Evolutionary conservation across 805 yeast species (phyloP), one percentile per base, ranked within the genome.

Genomic region (Teunomyces funiuensis): DNA sequence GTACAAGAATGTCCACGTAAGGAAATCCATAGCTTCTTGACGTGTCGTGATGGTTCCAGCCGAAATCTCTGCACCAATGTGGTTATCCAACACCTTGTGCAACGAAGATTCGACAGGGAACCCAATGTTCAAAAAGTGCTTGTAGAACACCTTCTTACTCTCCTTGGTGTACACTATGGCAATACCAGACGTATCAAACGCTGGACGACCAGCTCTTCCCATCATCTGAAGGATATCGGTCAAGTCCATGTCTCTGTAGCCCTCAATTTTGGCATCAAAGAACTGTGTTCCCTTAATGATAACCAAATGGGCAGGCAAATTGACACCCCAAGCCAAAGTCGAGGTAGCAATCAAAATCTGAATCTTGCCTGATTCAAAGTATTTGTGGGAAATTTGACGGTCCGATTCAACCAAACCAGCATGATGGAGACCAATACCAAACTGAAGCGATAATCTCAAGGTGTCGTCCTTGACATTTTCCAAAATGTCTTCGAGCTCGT

Each of bases 311-410:
- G 93, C 91, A 1, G 91, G 91, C 48, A 85, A 69, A 53, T 85
- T 85, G 36, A 85, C 91, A 61, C 91, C 91, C 91, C 91, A 85
- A 0, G 93, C 91, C 48, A 85, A 71, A 1, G 91, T 85, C n/a
- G 88, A 82, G 0, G 93, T 85, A 1, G 91, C 90, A 28, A 85
- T 71, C 46, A 85, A 70, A 33, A 85, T 76, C 61, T 85, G 93
- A 37, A 85, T 76, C 57, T 82, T 83, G 33, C 77, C 81, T n/a
- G 71, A 63, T 43, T 83, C 88, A 61, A 85, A 85, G 28, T 85
- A 61, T 51, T 80, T 79, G 53, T 85, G 91, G 4, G 86, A 76
- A 11, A 85, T 73, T 48, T 77, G 77, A 44, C 93, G 72, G 57
- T 85, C 93, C 14, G 79, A 68, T 47, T 85, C 88, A 8, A 82